Percentiles rank a stretch among this genome's conserved stretches.
Evolutionary conservation across 805 yeast genomes (phyloP).

Genomic region (Sungouiozyma ichnusensis): DNA sequence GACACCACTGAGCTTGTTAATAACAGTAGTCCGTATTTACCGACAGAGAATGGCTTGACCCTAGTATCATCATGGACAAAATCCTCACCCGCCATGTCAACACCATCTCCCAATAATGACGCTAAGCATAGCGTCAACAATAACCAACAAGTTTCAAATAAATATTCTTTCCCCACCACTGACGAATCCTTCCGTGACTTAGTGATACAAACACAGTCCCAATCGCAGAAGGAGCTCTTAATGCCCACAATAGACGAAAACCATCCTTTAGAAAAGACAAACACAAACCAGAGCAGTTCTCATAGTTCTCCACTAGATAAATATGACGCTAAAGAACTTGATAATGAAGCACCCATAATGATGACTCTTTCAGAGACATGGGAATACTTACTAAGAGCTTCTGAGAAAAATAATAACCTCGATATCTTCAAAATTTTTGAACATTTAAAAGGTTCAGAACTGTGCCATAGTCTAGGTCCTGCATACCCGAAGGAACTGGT

Average conservation of each 20-base stretch:
- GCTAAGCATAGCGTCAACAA: neutral
- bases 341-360: constrained; percentile 23
- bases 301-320: constrained; percentile 1
- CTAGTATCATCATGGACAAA: neutral
- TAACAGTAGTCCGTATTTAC: neutral
- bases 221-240: neutral
- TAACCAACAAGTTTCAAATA: neutral
- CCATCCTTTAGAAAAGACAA: constrained; percentile 1
- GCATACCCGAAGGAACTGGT: constrained; percentile 22
- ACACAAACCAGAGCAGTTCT: neutral
- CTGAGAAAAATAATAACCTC: constrained; percentile 35
- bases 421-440: constrained; percentile 52
- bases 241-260: neutral
- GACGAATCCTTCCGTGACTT: constrained; percentile 20
- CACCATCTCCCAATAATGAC: constrained; percentile 1
- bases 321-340: constrained; percentile 28
- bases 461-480: constrained; percentile 66
- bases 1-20: neutral
- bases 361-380: constrained; percentile 72
- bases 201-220: constrained; percentile 1
- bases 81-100: neutral
- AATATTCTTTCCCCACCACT: constrained; percentile 24
- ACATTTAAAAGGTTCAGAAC: constrained; percentile 50
- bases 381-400: constrained; percentile 58
- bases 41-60: neutral